Evolutionary conservation across 169 alveolate species (phyloP), one percentile per base, ranked within the genome.

Genomic region (Plasmodium vivax): DNA sequence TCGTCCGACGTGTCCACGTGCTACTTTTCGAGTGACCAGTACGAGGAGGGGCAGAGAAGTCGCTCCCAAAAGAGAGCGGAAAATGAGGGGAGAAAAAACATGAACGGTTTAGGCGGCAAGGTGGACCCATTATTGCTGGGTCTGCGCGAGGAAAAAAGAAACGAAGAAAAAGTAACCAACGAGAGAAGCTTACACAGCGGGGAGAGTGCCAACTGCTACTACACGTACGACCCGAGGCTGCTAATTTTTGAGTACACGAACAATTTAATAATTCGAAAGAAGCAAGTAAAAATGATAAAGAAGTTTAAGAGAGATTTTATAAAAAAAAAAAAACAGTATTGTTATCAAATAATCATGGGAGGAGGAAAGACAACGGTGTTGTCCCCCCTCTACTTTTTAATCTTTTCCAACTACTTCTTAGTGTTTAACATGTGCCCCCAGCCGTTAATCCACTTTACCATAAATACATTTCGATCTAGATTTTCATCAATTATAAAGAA

Each of bases 301-400:
- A 96, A 96, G 85, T 83, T 97, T 51, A 96, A 97, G 81, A 91
- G 96, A 30, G 80, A 94, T 75, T 96, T 96, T 47, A 96, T 96
- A 73, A 91, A 84, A 77, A 93, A 74, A n/a, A 98, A 97, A 45
- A 91, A 83, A 73, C 96, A 98, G 87, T 95, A 97, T 82, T 97
- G 99, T 84, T 98, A 98, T 94, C 99, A 98, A 95, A 97, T 98
- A 98, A 97, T 98, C 47, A 98, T 98, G 99, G 99, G 99, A 51
- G 98, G 98, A 6, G 99, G 99, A 14, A 98, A 98, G 96, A 98
- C 99, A 34, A 98, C 99, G 0, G 99, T 98, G 30, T 96, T 96
- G 34, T 95, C 97, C 0, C 98, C 98, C 23, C 93, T 96, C 51
- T 92, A 71, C 74, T 92, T 92, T 92, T 82, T 92, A 92, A 92